Percentiles rank a stretch among this genome's conserved stretches.
Conservation (phyloP, 345 rosid genomes). For the Ceriops zippeliana region DNA sequence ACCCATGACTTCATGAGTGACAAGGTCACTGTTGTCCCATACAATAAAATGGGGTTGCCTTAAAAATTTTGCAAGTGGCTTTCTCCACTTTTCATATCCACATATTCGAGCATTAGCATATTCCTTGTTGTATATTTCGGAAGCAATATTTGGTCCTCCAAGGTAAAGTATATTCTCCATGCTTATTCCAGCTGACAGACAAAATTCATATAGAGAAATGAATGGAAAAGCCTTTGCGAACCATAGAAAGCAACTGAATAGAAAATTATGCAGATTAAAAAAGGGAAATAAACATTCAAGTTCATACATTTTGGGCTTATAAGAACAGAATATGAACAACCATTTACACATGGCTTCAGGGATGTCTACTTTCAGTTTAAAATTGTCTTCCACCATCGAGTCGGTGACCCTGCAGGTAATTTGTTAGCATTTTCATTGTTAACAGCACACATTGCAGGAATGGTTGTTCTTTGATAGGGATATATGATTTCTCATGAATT, state of each 20-base stretch:
- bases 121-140: slow-evolving; percentile 89
- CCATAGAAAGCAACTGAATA: not conserved
- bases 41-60: slow-evolving; percentile 91
- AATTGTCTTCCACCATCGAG: too few relatives aligned
- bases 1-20: slow-evolving; percentile 99
- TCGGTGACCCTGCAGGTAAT: too few relatives aligned
- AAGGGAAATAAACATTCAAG: too few relatives aligned
- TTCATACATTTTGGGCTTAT: too few relatives aligned
- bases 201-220: not conserved
- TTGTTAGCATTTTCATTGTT: too few relatives aligned
- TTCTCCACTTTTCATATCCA: slow-evolving; percentile 94
- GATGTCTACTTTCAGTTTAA: too few relatives aligned
- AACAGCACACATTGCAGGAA: too few relatives aligned
- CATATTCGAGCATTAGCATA: slow-evolving; percentile 99
- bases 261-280: not conserved
- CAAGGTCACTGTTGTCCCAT: slow-evolving; percentile 96
- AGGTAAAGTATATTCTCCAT: slow-evolving; percentile 83
- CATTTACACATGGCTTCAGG: too few relatives aligned
- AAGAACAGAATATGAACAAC: too few relatives aligned
- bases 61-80: slow-evolving; percentile 75
- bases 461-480: too few relatives aligned
- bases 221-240: not conserved
- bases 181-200: slow-evolving; percentile 63
- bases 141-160: slow-evolving; percentile 97
- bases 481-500: too few relatives aligned